Evolutionary conservation across 2,329 filamentous ascomycete species (phyloP).

Genomic region (Dactylellina parvicollis): DNA sequence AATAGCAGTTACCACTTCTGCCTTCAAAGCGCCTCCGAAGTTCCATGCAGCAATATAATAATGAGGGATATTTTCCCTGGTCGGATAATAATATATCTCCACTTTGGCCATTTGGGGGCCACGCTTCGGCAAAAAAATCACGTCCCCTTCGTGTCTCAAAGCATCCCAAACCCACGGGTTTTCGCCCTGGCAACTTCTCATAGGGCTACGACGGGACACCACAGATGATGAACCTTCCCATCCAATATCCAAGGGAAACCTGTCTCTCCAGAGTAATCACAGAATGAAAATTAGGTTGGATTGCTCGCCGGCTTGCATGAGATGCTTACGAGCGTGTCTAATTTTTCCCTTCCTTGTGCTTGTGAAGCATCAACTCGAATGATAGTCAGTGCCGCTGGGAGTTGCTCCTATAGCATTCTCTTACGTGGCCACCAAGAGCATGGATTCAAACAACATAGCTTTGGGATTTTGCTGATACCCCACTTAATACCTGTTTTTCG

Average conservation of each 20-base stretch:
- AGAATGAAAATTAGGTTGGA: neutral
- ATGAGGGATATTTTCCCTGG: constrained; percentile 47
- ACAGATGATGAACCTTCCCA: too few relatives aligned
- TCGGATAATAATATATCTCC: constrained; percentile 13
- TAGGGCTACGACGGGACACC: constrained; percentile 48
- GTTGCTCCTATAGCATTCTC: constrained; percentile 3
- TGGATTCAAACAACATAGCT: constrained; percentile 5
- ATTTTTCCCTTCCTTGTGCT: neutral
- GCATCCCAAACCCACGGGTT: constrained; percentile 47
- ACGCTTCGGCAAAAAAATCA: constrained; percentile 23
- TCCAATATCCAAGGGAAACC: neutral
- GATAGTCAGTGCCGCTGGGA: neutral
- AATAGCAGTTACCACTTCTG: constrained; percentile 40
- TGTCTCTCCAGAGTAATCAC: constrained; percentile 5
- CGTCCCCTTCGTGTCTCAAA: constrained; percentile 16
- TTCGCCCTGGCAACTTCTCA: constrained; percentile 33
- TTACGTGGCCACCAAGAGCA: constrained; percentile 39
- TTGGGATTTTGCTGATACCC: constrained; percentile 20
- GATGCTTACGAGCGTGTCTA: neutral
- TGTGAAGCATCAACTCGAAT: neutral
- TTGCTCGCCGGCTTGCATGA: neutral
- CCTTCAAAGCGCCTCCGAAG: constrained; percentile 31
- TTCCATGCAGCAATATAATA: constrained; percentile 18
- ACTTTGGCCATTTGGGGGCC: too few relatives aligned
- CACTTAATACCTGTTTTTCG: constrained; percentile 1